Conservation (phyloP, 73 alveolate genomes). For the Paramecium octaurelia region DNA sequence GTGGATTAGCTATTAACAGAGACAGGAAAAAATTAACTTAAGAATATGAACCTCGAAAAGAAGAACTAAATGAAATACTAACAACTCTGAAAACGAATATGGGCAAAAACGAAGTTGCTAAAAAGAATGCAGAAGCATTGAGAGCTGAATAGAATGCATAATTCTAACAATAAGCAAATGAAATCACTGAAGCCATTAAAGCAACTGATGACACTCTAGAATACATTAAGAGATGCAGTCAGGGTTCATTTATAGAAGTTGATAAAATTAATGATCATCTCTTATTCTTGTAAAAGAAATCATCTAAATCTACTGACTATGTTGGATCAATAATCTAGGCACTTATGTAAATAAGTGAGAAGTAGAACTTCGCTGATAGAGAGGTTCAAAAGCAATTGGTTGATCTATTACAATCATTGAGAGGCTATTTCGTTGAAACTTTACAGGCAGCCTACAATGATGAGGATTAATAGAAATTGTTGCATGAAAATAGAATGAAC, state of each 20-base stretch:
- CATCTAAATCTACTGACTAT: not conserved
- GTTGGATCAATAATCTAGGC: not conserved
- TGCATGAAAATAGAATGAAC: not conserved
- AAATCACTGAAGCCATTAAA: slow-evolving; percentile 28
- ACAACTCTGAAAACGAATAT: not conserved
- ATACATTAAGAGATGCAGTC: slow-evolving; percentile 5
- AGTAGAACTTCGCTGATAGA: slow-evolving; percentile 28
- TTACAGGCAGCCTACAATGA: slow-evolving; percentile 22
- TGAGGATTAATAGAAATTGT: slow-evolving; percentile 39
- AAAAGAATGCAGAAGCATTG: slow-evolving; percentile 16
- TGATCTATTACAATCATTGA: slow-evolving; percentile 33
- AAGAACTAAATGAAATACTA: not conserved
- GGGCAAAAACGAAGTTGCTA: slow-evolving; percentile 35
- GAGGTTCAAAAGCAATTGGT: slow-evolving; percentile 4
- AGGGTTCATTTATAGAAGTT: not conserved
- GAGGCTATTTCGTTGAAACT: slow-evolving; percentile 32
- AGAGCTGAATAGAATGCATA: slow-evolving; percentile 11
- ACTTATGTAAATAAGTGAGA: not conserved
- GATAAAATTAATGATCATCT: not conserved
- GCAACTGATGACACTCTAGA: slow-evolving; percentile 45
- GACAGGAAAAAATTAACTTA: slow-evolving; percentile 8
- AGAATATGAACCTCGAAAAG: slow-evolving; percentile 37
- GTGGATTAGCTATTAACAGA: slow-evolving; percentile 4
- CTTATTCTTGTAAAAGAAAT: not conserved
- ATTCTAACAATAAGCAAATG: not conserved